These are phyloP conservation scores for Pythium phragmitis DNA, from an alignment of 352 stramenopile species.

Conservation along the genomic window DNA sequence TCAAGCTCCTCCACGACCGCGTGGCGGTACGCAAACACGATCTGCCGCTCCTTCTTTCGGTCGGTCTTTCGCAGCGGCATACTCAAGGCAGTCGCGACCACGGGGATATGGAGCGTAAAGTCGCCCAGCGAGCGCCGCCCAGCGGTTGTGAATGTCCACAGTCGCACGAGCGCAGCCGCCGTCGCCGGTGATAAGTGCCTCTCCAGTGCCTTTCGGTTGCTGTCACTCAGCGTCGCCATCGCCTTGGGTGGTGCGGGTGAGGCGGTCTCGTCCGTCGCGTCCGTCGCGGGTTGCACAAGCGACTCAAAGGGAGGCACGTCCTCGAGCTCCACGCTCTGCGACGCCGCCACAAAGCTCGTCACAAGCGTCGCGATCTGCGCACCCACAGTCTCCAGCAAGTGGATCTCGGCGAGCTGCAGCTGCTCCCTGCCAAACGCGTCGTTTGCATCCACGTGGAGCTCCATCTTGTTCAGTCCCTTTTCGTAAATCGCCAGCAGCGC, in stretches of 20 bases:
- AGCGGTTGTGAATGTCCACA: constrained; percentile 72
- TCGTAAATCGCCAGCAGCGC: constrained; percentile 50
- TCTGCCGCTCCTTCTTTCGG: constrained; percentile 79
- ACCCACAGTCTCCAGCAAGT: constrained; percentile 53
- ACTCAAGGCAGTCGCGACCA: constrained; percentile 57
- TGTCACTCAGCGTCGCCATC: constrained; percentile 47
- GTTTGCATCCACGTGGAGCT: constrained; percentile 54
- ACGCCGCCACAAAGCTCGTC: constrained; percentile 66
- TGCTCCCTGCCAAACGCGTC: constrained; percentile 39
- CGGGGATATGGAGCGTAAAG: constrained; percentile 57
- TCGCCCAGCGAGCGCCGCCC: constrained; percentile 57
- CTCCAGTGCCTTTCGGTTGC: constrained; percentile 70
- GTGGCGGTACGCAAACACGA: constrained; percentile 68
- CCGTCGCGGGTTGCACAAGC: neutral
- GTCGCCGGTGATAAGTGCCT: constrained; percentile 47
- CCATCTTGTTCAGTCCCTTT: constrained; percentile 73
- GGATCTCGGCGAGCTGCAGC: constrained; percentile 47
- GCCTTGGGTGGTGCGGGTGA: neutral
- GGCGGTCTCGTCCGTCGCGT: neutral
- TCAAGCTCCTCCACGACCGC: constrained; percentile 45
- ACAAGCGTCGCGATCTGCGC: constrained; percentile 52
- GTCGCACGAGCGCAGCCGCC: constrained; percentile 46
- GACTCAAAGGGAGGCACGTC: constrained; percentile 38
- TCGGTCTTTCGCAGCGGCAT: constrained; percentile 80
- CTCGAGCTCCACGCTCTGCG: constrained; percentile 59